Base-by-base conservation (phyloP, 306 rosid species). In the Prunus persica region DNA sequence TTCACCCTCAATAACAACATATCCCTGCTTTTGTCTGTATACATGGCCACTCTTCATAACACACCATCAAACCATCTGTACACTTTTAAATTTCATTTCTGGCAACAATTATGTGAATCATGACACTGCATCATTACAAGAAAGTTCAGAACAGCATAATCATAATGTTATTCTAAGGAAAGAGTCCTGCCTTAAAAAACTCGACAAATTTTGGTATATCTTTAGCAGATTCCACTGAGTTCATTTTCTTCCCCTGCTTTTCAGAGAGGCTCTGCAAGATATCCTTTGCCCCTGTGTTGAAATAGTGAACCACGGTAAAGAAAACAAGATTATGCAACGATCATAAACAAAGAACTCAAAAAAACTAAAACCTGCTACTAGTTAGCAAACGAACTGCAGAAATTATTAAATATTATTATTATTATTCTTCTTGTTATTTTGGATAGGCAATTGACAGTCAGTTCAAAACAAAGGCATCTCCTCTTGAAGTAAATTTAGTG, bases 241-340 rank as follows among this genome's bases (percentile, higher is more conserved):
- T 82, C 98, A 95, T 95, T 80, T 65, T 71, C 81, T 81, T 86
- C 74, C 98, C 98, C 74, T 92, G 98, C 87, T 92, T 95, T 86
- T 90, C 97, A 7, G 98, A 95, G 79, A 95, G 81, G 78, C 74
- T 89, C 83, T 89, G 92, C 85, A 92, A 80, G 52, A 95, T 85
- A 68, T 95, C 97, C 88, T 95, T 95, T 51, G 88, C 97, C 86
- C 97, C 98, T 95, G 82, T 80, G 65, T 55, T 67, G 46, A 67
- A 78, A 61, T 75, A 45, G 69, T 79, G 25, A 62, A 20, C 74
- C 79, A 77, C 71, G 58, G 69, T 49, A 72, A 81, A 1, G 10
- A 47, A 52, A 11, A 19, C 2, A 11, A 34, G 67, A 62, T 43
- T 65, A 32, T 5, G 55, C 38, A 27, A 25, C 68, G 12, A 56